Conservation (phyloP, 106 monocot species). For the Acorus gramineus region DNA sequence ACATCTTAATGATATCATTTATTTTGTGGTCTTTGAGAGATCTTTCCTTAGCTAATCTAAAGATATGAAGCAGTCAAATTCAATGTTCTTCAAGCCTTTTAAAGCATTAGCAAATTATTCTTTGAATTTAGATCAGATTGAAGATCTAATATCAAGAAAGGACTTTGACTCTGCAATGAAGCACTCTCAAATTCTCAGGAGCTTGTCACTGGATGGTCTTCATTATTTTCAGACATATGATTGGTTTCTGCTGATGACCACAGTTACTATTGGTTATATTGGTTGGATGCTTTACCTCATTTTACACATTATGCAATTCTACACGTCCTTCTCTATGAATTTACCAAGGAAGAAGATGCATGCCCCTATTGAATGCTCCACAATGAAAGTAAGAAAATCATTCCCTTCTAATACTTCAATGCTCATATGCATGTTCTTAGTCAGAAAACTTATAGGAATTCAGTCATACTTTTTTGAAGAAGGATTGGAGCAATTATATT, state of each 20-base stretch:
- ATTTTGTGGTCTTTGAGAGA: background rate
- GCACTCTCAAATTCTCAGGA: constrained; percentile 46
- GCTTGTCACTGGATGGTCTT: constrained; percentile 57
- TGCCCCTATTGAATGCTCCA: too few relatives aligned
- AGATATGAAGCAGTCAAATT: constrained; percentile 64
- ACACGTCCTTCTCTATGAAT: constrained; percentile 24
- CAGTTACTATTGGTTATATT: constrained; percentile 81
- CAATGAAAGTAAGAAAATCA: too few relatives aligned
- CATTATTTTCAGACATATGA: constrained; percentile 98
- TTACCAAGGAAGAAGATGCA: too few relatives aligned
- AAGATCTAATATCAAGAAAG: constrained; percentile 54
- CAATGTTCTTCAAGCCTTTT: constrained; percentile 70
- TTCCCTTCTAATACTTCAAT: too few relatives aligned
- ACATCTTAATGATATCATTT: background rate
- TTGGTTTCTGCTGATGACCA: constrained; percentile 87
- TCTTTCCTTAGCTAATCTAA: constrained; percentile 39
- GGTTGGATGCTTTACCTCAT: constrained; percentile 88
- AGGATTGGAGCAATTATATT: too few relatives aligned
- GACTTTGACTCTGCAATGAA: constrained; percentile 61
- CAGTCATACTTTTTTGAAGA: too few relatives aligned
- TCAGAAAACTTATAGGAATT: too few relatives aligned
- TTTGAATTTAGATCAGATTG: constrained; percentile 48
- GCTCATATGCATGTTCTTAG: too few relatives aligned
- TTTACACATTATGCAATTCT: constrained; percentile 73
- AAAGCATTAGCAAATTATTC: constrained; percentile 65